Percentiles rank a stretch among this genome's conserved stretches.
Evolutionary conservation across 257 asterid genomes (phyloP).

Genomic region (Dorcoceras hygrometricum): DNA sequence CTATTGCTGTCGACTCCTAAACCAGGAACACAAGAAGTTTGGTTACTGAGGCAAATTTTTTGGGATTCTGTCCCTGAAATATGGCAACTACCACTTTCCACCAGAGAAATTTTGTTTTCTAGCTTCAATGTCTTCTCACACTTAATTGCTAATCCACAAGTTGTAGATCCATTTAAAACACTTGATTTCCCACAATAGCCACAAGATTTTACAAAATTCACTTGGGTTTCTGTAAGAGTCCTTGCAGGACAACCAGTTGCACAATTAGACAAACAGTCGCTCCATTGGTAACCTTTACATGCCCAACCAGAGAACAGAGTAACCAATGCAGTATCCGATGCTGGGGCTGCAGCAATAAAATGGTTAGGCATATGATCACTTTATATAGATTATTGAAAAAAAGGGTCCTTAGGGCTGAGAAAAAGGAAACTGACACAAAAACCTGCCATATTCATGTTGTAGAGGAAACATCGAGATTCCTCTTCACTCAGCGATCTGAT

Average conservation of each 20-base stretch:
- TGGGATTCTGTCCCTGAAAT: constrained; percentile 37
- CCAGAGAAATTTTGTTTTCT: constrained; percentile 33
- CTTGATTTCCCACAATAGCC: constrained; percentile 50
- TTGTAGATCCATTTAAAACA: constrained; percentile 27
- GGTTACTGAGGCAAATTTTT: constrained; percentile 47
- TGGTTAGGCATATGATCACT: constrained; percentile 25
- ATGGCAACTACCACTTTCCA: constrained; percentile 37
- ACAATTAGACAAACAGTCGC: constrained; percentile 63
- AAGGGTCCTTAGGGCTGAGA: constrained; percentile 3
- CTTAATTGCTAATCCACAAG: constrained; percentile 30
- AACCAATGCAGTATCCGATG: constrained; percentile 82
- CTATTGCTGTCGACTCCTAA: constrained; percentile 71
- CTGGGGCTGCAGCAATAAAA: constrained; percentile 66
- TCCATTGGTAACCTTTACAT: constrained; percentile 76
- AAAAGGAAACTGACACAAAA: constrained; percentile 17
- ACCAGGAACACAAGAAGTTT: constrained; percentile 92
- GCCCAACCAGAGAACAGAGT: constrained; percentile 98
- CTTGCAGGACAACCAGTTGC: constrained; percentile 61
- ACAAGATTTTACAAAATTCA: constrained; percentile 37
- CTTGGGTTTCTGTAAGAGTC: constrained; percentile 35
- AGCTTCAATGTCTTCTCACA: constrained; percentile 40
- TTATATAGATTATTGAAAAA: constrained; percentile 10
- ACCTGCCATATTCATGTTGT: constrained; percentile 94
- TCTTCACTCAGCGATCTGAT: constrained; percentile 75
- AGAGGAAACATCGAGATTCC: constrained; percentile 72